Conservation (phyloP, 352 stramenopile species). For the Phytophthora niederhauseri region DNA sequence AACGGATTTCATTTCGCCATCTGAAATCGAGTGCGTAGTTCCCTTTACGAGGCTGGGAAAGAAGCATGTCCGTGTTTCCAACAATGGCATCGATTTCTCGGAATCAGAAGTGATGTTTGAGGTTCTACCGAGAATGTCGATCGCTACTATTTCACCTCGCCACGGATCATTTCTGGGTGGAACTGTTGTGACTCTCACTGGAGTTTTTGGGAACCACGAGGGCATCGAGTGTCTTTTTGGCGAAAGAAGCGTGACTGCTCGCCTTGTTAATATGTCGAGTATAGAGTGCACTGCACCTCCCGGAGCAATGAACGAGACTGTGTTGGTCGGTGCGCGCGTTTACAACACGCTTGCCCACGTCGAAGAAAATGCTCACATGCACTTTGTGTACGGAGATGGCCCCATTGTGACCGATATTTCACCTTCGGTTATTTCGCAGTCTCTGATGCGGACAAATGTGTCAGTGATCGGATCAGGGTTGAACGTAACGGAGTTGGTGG, state of each 20-base stretch:
- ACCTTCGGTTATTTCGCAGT: conserved; percentile 46
- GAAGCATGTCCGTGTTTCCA: conserved; percentile 53
- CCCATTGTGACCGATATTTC: conserved; percentile 34
- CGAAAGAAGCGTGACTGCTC: conserved; percentile 28
- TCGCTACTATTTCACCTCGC: conserved; percentile 38
- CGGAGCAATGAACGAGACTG: conserved; percentile 9
- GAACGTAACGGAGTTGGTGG: conserved; percentile 19
- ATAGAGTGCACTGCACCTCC: conserved; percentile 44
- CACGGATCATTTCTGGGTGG: conserved; percentile 42
- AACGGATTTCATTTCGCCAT: conserved; percentile 49
- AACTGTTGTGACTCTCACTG: conserved; percentile 41
- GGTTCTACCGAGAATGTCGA: conserved; percentile 43
- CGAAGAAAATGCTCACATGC: conserved; percentile 5
- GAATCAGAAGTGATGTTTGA: conserved; percentile 29
- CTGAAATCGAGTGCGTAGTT: conserved; percentile 56
- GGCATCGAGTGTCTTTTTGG: conserved; percentile 54
- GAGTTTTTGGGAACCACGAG: conserved; percentile 43
- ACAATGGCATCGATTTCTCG: conserved; percentile 66
- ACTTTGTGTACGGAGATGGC: conserved; percentile 37
- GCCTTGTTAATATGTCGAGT: conserved; percentile 30
- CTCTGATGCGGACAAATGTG: conserved; percentile 19
- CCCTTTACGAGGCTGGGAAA: conserved; percentile 50
- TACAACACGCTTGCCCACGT: conserved; percentile 36
- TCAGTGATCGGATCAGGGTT: conserved; percentile 39
- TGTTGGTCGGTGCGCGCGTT: conserved; percentile 32